Evolutionary conservation across 352 stramenopile species (phyloP).

Genomic region (Phytophthora pisi): DNA sequence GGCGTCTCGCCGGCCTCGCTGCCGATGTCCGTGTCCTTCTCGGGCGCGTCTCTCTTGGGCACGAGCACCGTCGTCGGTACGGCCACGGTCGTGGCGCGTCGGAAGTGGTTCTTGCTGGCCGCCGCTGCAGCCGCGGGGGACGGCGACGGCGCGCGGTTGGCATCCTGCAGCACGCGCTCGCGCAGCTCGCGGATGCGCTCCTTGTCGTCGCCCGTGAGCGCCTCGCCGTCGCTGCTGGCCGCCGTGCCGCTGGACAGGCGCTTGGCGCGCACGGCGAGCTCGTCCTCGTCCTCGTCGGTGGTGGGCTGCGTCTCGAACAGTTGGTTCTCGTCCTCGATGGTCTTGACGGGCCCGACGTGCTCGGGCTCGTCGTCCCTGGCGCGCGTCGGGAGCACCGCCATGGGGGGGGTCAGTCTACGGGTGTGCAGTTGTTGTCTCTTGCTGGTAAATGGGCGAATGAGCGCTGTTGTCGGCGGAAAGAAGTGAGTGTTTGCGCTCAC

Average conservation of each 20-base stretch:
- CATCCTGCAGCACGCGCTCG: slow-evolving; percentile 21
- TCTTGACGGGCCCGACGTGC: slow-evolving; percentile 27
- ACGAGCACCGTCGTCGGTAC: slow-evolving; percentile 36
- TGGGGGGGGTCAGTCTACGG: background rate
- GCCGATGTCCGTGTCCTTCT: slow-evolving; percentile 28
- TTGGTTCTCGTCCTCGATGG: slow-evolving; percentile 33
- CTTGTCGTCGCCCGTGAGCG: slow-evolving; percentile 18
- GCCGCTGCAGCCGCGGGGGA: background rate
- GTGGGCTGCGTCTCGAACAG: slow-evolving; percentile 20
- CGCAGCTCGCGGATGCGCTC: slow-evolving; percentile 20
- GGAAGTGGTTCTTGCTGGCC: slow-evolving; percentile 34
- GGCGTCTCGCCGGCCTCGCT: slow-evolving; percentile 22
- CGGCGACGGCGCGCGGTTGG: background rate
- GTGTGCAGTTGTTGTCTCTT: background rate
- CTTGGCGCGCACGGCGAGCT: slow-evolving; percentile 21
- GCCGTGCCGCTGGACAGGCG: slow-evolving; percentile 31
- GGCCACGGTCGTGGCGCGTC: slow-evolving; percentile 58
- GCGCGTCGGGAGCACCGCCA: slow-evolving; percentile 24
- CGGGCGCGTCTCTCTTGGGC: slow-evolving; percentile 9
- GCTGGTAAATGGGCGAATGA: slow-evolving; percentile 29
- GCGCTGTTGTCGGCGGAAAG: slow-evolving; percentile 3
- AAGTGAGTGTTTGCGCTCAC: slow-evolving; percentile 4
- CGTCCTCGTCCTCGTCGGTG: slow-evolving; percentile 10
- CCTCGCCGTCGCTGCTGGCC: slow-evolving; percentile 31
- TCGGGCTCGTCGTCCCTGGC: slow-evolving; percentile 16